Evolutionary conservation across 257 asterid genomes (phyloP).

Genomic region (Perilla frutescens): DNA sequence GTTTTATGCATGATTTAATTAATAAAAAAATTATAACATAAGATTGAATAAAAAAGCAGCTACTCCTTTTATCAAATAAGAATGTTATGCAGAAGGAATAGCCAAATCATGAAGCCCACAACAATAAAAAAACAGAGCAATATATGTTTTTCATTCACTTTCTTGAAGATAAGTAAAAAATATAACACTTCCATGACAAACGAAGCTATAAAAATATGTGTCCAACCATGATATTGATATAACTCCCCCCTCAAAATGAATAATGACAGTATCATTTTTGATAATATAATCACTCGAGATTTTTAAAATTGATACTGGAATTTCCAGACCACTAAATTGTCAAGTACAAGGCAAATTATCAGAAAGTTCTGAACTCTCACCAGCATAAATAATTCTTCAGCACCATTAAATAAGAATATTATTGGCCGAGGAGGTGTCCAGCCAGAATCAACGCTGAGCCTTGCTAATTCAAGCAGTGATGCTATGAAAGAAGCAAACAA

Average conservation of each 20-base stretch:
- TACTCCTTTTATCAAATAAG: constrained; percentile 8
- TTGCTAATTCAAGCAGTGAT: constrained; percentile 89
- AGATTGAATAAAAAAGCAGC: not conserved
- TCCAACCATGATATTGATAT: not conserved
- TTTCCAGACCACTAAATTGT: constrained; percentile 17
- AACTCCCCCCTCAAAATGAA: not conserved
- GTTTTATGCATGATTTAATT: not conserved
- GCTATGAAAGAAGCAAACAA: constrained; percentile 60
- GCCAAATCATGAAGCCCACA: not conserved
- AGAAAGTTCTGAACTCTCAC: constrained; percentile 52
- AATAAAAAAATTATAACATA: not conserved
- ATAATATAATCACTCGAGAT: constrained; percentile 7
- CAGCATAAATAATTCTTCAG: constrained; percentile 97
- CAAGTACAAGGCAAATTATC: constrained; percentile 19
- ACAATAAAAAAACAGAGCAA: not conserved
- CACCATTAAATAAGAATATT: constrained; percentile 95
- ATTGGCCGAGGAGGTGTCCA: constrained; percentile 95
- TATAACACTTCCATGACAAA: not conserved
- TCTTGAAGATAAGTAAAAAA: not conserved
- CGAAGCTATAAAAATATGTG: constrained; percentile 12
- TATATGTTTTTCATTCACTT: constrained; percentile 15
- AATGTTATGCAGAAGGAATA: constrained; percentile 4
- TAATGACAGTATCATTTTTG: not conserved
- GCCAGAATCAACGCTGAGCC: constrained; percentile 82
- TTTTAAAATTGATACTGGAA: constrained; percentile 14